These are phyloP conservation scores for Prosopis cineraria DNA, from an alignment of 306 rosid species.

Conservation along the genomic window DNA sequence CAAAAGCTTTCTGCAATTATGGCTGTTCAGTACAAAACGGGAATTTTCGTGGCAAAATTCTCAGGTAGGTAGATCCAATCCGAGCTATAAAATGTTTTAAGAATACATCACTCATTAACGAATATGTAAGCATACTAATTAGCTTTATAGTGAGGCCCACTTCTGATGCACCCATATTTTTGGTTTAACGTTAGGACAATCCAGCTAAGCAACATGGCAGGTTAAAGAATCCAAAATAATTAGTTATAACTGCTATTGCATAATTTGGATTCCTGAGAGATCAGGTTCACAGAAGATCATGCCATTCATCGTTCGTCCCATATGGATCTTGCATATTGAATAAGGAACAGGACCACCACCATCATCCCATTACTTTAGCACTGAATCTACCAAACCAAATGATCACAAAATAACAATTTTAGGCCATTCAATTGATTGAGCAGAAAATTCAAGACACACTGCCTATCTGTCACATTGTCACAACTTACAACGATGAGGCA, in stretches of 20 bases:
- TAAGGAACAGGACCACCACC: conserved; percentile 54
- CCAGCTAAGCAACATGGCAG: conserved; percentile 55
- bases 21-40: conserved; percentile 30
- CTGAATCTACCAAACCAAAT: conserved; percentile 44
- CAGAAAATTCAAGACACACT: conserved; percentile 22
- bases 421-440: conserved; percentile 30
- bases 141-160: neutral
- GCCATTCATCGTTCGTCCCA: conserved; percentile 41
- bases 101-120: neutral
- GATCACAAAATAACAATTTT: conserved; percentile 35
- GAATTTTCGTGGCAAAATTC: neutral
- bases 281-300: conserved; percentile 30
- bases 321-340: conserved; percentile 44
- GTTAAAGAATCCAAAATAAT: conserved; percentile 49
- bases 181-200: conserved; percentile 22
- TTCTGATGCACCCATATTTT: neutral
- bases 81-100: neutral
- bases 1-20: conserved; percentile 33
- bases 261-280: conserved; percentile 34
- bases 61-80: neutral
- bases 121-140: neutral
- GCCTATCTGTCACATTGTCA: neutral
- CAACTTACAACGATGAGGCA: neutral
- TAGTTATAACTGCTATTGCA: conserved; percentile 38
- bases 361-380: conserved; percentile 42